Evolutionary conservation across 495 filamentous ascomycete genomes (phyloP).

Genomic region (Letharia columbiana): DNA sequence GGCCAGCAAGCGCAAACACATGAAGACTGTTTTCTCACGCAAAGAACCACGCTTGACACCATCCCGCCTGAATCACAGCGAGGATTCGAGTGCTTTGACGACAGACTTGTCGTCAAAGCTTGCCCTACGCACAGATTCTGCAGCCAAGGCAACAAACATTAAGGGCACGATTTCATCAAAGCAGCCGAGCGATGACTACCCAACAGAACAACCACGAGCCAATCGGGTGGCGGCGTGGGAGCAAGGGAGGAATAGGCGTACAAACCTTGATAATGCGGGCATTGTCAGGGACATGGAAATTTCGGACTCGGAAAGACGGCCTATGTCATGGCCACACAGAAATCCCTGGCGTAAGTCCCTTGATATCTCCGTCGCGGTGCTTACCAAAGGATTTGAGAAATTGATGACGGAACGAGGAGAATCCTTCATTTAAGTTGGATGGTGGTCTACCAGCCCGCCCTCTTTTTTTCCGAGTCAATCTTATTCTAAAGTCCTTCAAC

Average conservation of each 20-base stretch:
- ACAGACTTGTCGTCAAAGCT: neutral
- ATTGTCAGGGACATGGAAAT: slow-evolving; percentile 1
- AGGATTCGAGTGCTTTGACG: neutral
- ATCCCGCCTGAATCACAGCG: neutral
- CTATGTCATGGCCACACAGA: slow-evolving; percentile 8
- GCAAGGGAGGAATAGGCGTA: neutral
- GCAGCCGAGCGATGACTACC: neutral
- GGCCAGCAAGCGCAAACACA: neutral
- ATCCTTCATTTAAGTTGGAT: neutral
- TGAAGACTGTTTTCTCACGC: neutral
- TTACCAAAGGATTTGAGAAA: slow-evolving; percentile 5
- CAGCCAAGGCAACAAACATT: neutral
- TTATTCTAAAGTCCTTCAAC: neutral
- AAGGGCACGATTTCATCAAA: neutral
- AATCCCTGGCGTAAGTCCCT: slow-evolving; percentile 5
- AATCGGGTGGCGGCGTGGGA: neutral
- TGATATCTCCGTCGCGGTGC: slow-evolving; percentile 10
- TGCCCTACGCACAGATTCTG: neutral
- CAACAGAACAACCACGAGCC: neutral
- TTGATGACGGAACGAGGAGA: neutral
- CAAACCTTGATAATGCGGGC: neutral
- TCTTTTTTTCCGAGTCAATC: neutral
- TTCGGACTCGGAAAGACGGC: slow-evolving; percentile 4
- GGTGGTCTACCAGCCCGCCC: neutral
- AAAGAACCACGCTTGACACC: slow-evolving; percentile 8